Base-by-base conservation (phyloP, 2,329 filamentous ascomycete species). In the Tolypocladium capitatum region DNA sequence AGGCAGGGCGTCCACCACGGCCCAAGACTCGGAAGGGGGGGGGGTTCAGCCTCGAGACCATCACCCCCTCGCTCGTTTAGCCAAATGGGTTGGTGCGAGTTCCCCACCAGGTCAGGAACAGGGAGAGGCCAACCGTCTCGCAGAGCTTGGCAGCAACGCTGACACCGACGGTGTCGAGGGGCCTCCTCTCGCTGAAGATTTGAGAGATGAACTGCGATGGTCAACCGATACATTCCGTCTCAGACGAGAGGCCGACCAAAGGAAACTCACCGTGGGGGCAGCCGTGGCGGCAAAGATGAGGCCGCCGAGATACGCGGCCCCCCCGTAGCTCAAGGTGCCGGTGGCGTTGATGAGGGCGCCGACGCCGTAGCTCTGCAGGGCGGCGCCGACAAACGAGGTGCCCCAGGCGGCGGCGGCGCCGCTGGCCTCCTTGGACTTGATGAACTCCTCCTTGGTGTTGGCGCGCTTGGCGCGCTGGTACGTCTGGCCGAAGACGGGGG, bases 81-180 rank as follows among this genome's bases (percentile, higher is more conserved):
- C 89, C 81, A 68, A 95, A 94, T 51, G 88, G 88, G 74, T 89
- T 91, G 71, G 88, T 92, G 64, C 86, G 84, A 62, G 91, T 96
- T 62, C 91, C 91, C 91, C 91, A 97, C 85, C 87, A 97, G 64
- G 88, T 95, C 60, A 97, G 76, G 79, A 97, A 88, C 61, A 95
- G 66, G 53, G 85, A 89, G 50, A 97, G 79, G 54, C 91, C 92
- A 51, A 97, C 80, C 3, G 92, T 96, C 80, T 97, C 92, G 58
- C 95, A 79, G 58, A 92, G 72, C 70, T 92, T 90, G 62, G 86
- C 84, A 45, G 92, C 71, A 53, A 85, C 80, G 63, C 85, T 86
- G 56, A 96, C 84, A 57, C 87, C 88, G 57, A 97, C 81, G 53
- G 86, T 91, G 69, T 97, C 91, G 50, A 92, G 69, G 46, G 91